A percentile compares a stretch with the other conserved stretches of the same genome.
These are phyloP conservation scores for Veloporphyrellus conicus DNA, from an alignment of 1,284 basidiomycete genomes.

Conservation along the genomic window DNA sequence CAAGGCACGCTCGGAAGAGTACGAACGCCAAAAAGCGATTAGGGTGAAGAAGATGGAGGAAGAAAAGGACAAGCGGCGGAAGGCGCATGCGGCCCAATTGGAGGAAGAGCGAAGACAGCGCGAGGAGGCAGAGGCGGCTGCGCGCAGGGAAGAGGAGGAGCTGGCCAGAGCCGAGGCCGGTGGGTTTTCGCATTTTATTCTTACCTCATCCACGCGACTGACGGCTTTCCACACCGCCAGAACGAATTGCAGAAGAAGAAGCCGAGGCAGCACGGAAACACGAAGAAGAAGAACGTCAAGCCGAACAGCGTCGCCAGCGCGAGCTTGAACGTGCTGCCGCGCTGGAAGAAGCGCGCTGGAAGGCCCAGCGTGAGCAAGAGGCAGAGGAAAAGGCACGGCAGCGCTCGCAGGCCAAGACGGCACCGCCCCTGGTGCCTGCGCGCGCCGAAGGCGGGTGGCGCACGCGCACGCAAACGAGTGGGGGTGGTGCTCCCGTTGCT, in stretches of 20 bases:
- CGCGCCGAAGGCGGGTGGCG: slow-evolving; percentile 15
- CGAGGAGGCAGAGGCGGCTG: slow-evolving; percentile 43
- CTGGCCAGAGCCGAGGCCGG: slow-evolving; percentile 51
- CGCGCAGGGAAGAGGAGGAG: slow-evolving; percentile 49
- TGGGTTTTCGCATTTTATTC: slow-evolving; percentile 24
- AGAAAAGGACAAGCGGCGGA: slow-evolving; percentile 77
- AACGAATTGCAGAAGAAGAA: slow-evolving; percentile 53
- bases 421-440: neutral
- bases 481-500: slow-evolving; percentile 29
- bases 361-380: slow-evolving; percentile 77
- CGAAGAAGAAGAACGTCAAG: slow-evolving; percentile 56
- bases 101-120: slow-evolving; percentile 57
- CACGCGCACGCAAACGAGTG: slow-evolving; percentile 21
- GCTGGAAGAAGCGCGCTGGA: slow-evolving; percentile 54
- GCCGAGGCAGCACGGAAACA: slow-evolving; percentile 54
- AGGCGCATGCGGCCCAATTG: slow-evolving; percentile 49
- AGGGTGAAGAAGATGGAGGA: slow-evolving; percentile 75
- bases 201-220: neutral
- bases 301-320: slow-evolving; percentile 54
- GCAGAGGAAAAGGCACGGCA: slow-evolving; percentile 53
- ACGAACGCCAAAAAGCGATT: slow-evolving; percentile 55
- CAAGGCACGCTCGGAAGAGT: slow-evolving; percentile 68
- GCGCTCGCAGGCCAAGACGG: slow-evolving; percentile 28
- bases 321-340: slow-evolving; percentile 65
- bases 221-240: slow-evolving; percentile 29